phyloP scores from a whole-genome alignment of 2,329 filamentous ascomycete species.

The Cladosporium velox region DNA sequence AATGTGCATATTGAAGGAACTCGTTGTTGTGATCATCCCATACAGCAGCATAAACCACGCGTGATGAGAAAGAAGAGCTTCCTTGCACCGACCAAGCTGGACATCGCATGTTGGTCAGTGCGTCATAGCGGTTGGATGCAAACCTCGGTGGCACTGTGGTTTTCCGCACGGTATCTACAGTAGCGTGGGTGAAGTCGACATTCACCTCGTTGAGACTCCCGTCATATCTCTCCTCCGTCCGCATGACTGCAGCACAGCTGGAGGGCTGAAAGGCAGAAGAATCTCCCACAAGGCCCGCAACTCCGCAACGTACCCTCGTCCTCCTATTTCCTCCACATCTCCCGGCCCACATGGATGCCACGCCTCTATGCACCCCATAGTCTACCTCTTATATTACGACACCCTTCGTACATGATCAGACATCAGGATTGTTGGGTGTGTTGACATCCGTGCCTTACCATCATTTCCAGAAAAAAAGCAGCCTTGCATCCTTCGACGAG shows the following conservation, averaged over 20 bases:
- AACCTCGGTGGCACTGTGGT: background rate
- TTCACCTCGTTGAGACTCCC: background rate
- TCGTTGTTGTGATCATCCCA: too few species aligned
- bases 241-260: background rate
- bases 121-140: background rate
- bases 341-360: conserved; percentile 4
- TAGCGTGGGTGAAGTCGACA: background rate
- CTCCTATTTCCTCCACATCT: conserved; percentile 2
- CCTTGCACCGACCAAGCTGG: too few species aligned
- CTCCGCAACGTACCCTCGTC: background rate
- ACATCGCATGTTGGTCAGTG: too few species aligned
- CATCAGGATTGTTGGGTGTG: background rate
- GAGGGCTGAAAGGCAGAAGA: background rate
- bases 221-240: background rate
- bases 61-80: background rate
- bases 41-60: background rate
- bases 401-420: background rate
- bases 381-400: background rate
- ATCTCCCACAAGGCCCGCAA: background rate
- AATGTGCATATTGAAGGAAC: too few species aligned
- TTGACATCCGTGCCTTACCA: background rate
- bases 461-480: background rate
- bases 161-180: background rate
- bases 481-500: background rate
- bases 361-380: conserved; percentile 1